Evolutionary conservation across 1,139 yeast species (phyloP).

Genomic region (Kluyveromyces sp.): DNA sequence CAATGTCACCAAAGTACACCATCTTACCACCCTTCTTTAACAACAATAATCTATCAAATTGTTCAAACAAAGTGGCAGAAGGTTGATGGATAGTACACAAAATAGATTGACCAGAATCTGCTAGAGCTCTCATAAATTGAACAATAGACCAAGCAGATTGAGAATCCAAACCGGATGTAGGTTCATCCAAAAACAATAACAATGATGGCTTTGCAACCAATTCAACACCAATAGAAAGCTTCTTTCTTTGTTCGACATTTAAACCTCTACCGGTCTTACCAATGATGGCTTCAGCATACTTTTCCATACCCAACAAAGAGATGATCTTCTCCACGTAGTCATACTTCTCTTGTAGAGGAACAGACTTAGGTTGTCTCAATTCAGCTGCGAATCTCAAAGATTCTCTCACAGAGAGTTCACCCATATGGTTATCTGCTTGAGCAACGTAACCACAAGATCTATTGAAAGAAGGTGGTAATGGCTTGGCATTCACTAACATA

Average conservation of each 20-base stretch:
- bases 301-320: slow-evolving; percentile 47
- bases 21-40: slow-evolving; percentile 70
- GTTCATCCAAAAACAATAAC: slow-evolving; percentile 73
- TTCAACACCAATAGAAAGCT: slow-evolving; percentile 78
- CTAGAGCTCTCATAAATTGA: slow-evolving; percentile 47
- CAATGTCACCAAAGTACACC: slow-evolving; percentile 63
- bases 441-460: slow-evolving; percentile 60
- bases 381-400: slow-evolving; percentile 54
- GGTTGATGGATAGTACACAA: slow-evolving; percentile 85
- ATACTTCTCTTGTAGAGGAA: slow-evolving; percentile 42
- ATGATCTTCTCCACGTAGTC: slow-evolving; percentile 57
- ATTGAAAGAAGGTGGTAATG: slow-evolving; percentile 45
- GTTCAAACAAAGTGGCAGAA: slow-evolving; percentile 51
- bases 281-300: slow-evolving; percentile 56
- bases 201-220: slow-evolving; percentile 64
- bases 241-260: slow-evolving; percentile 83
- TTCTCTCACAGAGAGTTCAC: slow-evolving; percentile 53
- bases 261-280: slow-evolving; percentile 63
- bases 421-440: slow-evolving; percentile 56
- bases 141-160: slow-evolving; percentile 69
- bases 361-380: slow-evolving; percentile 46
- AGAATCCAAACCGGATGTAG: slow-evolving; percentile 82
- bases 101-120: slow-evolving; percentile 57
- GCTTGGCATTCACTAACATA: slow-evolving; percentile 52
- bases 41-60: slow-evolving; percentile 60